A percentile compares a stretch with the other conserved stretches of the same genome.
Conservation (phyloP, 352 stramenopile genomes). For the Phytophthora constricta region DNA sequence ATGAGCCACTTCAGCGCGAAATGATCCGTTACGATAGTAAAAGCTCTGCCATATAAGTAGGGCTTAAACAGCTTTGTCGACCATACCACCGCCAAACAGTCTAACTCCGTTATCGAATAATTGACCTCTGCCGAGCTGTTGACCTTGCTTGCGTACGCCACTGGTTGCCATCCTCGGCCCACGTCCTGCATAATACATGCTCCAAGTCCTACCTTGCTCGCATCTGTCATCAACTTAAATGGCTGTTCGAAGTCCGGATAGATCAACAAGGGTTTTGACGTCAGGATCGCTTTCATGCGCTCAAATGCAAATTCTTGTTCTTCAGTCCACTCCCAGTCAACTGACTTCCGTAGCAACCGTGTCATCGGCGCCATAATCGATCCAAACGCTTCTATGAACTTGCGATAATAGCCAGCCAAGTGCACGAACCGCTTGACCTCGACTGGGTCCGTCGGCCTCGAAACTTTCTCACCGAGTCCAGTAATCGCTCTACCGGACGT, state of each 20-base stretch:
- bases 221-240: neutral
- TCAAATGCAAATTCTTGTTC: constrained; percentile 27
- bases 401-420: constrained; percentile 4
- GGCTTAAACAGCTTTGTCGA: neutral
- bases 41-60: neutral
- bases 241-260: neutral
- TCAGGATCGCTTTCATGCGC: constrained; percentile 18
- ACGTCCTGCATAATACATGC: neutral
- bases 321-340: constrained; percentile 23
- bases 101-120: neutral
- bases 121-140: neutral
- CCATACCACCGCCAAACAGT: neutral
- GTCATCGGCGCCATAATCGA: constrained; percentile 19
- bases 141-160: neutral
- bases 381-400: constrained; percentile 29
- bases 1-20: neutral
- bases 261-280: neutral
- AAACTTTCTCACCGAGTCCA: neutral
- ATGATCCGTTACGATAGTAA: neutral
- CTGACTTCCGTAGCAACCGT: constrained; percentile 20
- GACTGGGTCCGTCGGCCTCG: neutral
- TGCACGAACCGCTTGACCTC: neutral
- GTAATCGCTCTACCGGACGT: neutral
- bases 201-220: neutral
- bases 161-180: neutral